Conservation (phyloP, 305 asterid genomes). For the Coffea humblotiana region DNA sequence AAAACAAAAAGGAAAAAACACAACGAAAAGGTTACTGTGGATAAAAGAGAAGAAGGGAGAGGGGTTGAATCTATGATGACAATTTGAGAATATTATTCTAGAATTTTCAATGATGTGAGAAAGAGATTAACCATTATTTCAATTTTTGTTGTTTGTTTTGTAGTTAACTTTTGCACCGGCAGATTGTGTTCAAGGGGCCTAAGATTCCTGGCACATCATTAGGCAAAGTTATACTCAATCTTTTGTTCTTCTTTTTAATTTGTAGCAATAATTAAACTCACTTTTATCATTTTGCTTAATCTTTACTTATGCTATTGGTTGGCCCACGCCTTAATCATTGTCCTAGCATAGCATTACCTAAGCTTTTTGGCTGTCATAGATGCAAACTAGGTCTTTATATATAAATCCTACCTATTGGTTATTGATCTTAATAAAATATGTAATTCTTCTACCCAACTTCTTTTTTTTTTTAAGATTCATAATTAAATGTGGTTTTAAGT, state of each 20-base stretch:
- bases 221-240: slow-evolving; percentile 14
- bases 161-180: background rate
- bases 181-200: background rate
- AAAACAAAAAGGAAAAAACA: too few species aligned
- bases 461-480: background rate
- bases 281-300: slow-evolving; percentile 34
- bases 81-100: too few species aligned
- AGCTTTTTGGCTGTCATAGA: slow-evolving; percentile 4
- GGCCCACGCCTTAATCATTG: slow-evolving; percentile 22
- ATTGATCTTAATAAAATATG: background rate
- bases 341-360: slow-evolving; percentile 10
- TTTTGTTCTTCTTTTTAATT: background rate
- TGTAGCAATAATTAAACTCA: slow-evolving; percentile 11
- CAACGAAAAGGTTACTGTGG: too few species aligned
- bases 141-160: background rate
- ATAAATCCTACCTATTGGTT: background rate
- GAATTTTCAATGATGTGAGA: background rate
- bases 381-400: background rate
- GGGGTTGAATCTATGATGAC: too few species aligned
- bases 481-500: background rate
- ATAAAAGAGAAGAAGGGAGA: too few species aligned
- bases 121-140: background rate
- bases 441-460: slow-evolving; percentile 1
- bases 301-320: slow-evolving; percentile 32
- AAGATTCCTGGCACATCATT: background rate